Conservation (phyloP, 106 monocot genomes). For the Dendrobium chrysotoxum region DNA sequence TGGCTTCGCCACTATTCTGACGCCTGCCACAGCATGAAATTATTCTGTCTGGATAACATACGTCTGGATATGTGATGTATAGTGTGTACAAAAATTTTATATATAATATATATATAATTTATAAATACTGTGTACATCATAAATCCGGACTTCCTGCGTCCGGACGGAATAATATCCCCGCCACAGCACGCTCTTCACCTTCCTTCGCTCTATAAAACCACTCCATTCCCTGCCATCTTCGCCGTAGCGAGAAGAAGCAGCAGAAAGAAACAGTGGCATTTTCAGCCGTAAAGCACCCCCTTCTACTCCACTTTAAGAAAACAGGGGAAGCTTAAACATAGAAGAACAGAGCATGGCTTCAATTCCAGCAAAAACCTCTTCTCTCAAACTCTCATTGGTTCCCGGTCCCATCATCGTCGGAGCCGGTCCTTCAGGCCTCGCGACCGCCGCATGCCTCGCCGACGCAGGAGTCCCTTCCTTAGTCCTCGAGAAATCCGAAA, state of each 20-base stretch:
- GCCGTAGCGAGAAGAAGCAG: neutral
- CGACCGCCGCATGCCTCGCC: conserved; percentile 70
- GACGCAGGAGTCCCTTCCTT: conserved; percentile 48
- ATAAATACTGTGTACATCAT: too few species aligned
- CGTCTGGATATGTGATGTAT: too few species aligned
- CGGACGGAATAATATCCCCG: too few species aligned
- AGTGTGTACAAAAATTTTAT: too few species aligned
- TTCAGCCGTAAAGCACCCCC: neutral
- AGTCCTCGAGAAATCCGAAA: conserved; percentile 64
- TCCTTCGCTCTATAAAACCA: neutral
- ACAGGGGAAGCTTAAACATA: neutral
- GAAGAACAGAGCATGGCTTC: conserved; percentile 16
- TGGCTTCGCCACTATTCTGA: too few species aligned
- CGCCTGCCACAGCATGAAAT: too few species aligned
- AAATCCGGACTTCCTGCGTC: too few species aligned
- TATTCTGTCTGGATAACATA: too few species aligned
- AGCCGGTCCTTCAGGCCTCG: conserved; percentile 90
- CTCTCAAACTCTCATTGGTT: conserved; percentile 19
- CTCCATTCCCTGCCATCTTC: neutral
- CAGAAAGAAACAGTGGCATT: neutral
- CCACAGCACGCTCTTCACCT: neutral
- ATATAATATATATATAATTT: too few species aligned
- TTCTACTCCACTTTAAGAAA: neutral
- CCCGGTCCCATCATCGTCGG: conserved; percentile 78
- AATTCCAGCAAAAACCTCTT: neutral